Evolutionary conservation across 129 eudicot species (phyloP).

Genomic region (Cynara cardunculus): DNA sequence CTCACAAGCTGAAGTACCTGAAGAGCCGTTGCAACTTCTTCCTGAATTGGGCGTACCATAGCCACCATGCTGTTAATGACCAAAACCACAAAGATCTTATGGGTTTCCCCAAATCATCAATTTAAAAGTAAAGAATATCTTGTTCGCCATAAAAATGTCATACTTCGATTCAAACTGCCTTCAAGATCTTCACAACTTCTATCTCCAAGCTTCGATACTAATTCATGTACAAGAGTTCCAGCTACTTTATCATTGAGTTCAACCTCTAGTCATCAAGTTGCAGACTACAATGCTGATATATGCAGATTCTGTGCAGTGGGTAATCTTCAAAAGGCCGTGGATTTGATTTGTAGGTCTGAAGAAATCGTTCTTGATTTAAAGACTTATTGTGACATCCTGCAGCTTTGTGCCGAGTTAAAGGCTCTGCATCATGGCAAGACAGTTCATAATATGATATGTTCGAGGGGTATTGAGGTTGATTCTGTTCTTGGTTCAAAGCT

Average conservation of each 20-base stretch:
- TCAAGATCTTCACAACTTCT: constrained; percentile 26
- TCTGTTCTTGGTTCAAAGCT: constrained; percentile 52
- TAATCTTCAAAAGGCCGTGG: constrained; percentile 50
- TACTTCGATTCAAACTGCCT: neutral
- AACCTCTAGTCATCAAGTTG: constrained; percentile 14
- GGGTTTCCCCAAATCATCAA: constrained; percentile 1
- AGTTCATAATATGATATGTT: constrained; percentile 39
- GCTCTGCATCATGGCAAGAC: constrained; percentile 42
- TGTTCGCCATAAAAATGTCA: constrained; percentile 9
- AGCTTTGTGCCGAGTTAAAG: constrained; percentile 61
- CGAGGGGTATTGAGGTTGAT: constrained; percentile 31
- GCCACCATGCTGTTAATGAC: constrained; percentile 12
- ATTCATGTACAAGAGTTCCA: neutral
- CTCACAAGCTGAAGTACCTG: too few species aligned
- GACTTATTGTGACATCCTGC: constrained; percentile 50
- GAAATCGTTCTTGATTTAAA: constrained; percentile 32
- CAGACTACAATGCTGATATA: constrained; percentile 30
- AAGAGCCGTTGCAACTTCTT: neutral
- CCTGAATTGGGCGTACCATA: neutral
- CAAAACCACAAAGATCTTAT: constrained; percentile 18
- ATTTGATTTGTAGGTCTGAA: constrained; percentile 32
- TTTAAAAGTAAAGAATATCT: neutral
- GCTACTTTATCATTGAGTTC: neutral
- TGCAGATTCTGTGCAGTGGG: constrained; percentile 43
- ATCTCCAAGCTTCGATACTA: neutral